phyloP scores from a whole-genome alignment of 139 green algal species.

The Haematococcus sp. region DNA sequence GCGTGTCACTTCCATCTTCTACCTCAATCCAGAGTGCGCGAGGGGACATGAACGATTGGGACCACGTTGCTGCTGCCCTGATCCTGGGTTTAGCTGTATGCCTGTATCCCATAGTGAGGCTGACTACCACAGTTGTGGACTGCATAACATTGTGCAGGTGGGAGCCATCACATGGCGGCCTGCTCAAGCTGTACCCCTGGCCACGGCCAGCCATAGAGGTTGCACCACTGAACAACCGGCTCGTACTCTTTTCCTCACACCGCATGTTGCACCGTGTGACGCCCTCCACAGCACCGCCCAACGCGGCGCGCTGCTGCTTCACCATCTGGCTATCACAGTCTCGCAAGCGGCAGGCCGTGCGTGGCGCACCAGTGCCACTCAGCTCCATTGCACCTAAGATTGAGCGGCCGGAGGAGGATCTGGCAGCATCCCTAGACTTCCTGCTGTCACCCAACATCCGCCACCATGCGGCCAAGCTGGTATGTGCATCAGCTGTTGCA shows the following conservation, averaged over 20 bases:
- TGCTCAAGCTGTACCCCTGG: constrained; percentile 74
- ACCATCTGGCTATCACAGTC: constrained; percentile 71
- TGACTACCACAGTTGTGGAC: not conserved
- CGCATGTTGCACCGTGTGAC: constrained; percentile 70
- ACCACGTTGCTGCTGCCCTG: not conserved
- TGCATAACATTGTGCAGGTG: constrained; percentile 33
- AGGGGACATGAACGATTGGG: not conserved
- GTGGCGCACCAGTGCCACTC: not conserved
- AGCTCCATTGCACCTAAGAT: constrained; percentile 10
- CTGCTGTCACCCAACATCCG: constrained; percentile 44
- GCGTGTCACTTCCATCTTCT: constrained; percentile 69
- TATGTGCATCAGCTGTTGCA: not conserved
- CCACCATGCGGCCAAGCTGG: constrained; percentile 53
- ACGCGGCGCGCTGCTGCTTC: constrained; percentile 58
- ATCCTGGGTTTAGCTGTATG: not conserved
- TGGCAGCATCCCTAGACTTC: constrained; percentile 18
- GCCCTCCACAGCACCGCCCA: constrained; percentile 29
- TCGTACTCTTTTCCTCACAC: constrained; percentile 72
- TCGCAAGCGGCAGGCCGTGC: not conserved
- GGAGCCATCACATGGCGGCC: constrained; percentile 48
- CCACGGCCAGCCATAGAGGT: constrained; percentile 53
- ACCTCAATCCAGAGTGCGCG: constrained; percentile 52
- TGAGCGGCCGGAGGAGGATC: not conserved
- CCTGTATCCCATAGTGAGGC: not conserved
- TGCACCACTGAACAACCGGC: constrained; percentile 47